Evolutionary conservation across 257 asterid species (phyloP).

Genomic region (Fraxinus quadrangulata): DNA sequence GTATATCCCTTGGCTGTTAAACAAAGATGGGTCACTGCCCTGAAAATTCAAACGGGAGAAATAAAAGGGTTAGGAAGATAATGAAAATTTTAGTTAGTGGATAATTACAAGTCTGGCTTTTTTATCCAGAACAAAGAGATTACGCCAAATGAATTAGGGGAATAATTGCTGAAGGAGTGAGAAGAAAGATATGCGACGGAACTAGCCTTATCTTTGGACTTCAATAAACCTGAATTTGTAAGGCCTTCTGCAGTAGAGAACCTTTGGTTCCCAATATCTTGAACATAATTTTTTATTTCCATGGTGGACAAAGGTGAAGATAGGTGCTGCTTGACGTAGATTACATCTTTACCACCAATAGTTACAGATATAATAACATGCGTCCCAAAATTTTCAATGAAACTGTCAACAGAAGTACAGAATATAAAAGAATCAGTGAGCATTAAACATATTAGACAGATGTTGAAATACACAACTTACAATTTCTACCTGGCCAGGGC

Average conservation of each 20-base stretch:
- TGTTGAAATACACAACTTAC: not conserved
- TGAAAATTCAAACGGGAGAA: conserved; percentile 38
- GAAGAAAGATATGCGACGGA: conserved; percentile 27
- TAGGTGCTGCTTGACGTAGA: conserved; percentile 71
- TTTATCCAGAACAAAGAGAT: conserved; percentile 16
- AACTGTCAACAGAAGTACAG: conserved; percentile 45
- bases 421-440: conserved; percentile 27
- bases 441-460: conserved; percentile 12
- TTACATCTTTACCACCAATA: conserved; percentile 86
- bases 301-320: conserved; percentile 62
- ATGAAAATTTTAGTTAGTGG: conserved; percentile 12
- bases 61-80: conserved; percentile 11
- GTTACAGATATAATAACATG: conserved; percentile 79
- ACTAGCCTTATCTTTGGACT: conserved; percentile 74
- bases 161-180: conserved; percentile 15
- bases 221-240: conserved; percentile 73
- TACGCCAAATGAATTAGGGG: not conserved
- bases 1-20: conserved; percentile 81
- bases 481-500: conserved; percentile 65
- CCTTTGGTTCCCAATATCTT: conserved; percentile 85
- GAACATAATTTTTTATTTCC: conserved; percentile 81
- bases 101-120: not conserved
- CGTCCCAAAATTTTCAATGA: conserved; percentile 86
- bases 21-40: conserved; percentile 71
- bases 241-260: conserved; percentile 66